These are phyloP conservation scores for Nakazawaea sp. DNA, from an alignment of 805 yeast genomes.

Conservation along the genomic window DNA sequence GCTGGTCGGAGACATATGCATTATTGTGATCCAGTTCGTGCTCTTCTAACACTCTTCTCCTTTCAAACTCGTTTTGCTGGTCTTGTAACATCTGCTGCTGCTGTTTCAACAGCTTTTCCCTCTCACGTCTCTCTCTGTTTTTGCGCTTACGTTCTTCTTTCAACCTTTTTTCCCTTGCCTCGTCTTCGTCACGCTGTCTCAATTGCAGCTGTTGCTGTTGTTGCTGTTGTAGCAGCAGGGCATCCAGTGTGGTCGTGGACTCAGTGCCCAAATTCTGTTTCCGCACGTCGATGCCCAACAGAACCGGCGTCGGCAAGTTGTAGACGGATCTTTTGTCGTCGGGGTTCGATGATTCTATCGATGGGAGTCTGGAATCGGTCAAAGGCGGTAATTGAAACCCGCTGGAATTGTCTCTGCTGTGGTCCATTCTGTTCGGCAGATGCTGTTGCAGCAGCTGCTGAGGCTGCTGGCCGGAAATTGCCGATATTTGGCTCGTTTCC, in stretches of 20 bases:
- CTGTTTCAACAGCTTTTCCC: conserved; percentile 14
- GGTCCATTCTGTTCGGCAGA: no score
- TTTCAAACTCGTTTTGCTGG: conserved; percentile 6
- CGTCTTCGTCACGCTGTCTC: conserved; percentile 1
- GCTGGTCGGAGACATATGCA: no score
- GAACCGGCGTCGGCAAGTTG: conserved; percentile 15
- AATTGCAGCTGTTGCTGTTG: not conserved
- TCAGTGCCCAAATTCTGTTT: conserved; percentile 16
- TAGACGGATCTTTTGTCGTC: conserved; percentile 6
- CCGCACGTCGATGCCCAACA: conserved; percentile 15
- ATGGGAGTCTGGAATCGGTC: not conserved
- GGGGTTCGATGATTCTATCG: not conserved
- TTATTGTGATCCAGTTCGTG: no score
- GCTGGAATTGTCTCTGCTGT: no score
- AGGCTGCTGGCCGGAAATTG: no score
- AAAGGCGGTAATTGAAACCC: not conserved
- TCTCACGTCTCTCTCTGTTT: conserved; percentile 17
- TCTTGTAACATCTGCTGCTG: conserved; percentile 10
- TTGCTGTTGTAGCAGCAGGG: not conserved
- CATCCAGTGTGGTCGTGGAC: no score
- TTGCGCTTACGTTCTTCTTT: conserved; percentile 10
- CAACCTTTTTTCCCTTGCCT: conserved; percentile 1
- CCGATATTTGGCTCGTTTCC: no score
- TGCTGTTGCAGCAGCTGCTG: no score
- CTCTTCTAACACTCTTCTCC: conserved; percentile 6